These are phyloP conservation scores for Gracilaria gracilis DNA, from an alignment of 23 red algal genomes.

Conservation along the genomic window DNA sequence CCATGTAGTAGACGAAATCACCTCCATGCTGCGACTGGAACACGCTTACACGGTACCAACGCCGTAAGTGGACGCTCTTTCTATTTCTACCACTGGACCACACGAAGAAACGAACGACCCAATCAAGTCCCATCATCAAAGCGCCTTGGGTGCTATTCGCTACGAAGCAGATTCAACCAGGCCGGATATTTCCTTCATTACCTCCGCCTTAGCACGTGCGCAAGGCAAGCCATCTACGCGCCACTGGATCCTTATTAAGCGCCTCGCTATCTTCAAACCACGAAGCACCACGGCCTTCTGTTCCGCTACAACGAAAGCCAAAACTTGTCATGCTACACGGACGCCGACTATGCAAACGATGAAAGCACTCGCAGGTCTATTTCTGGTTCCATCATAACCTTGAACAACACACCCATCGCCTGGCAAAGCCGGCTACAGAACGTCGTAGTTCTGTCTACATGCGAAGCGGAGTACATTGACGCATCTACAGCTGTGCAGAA, in stretches of 20 bases:
- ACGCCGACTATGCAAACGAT: conserved; percentile 24
- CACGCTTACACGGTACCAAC: too few species aligned
- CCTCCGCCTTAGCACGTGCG: not conserved
- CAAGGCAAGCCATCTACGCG: not conserved
- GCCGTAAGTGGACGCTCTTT: not conserved
- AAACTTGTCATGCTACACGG: conserved; percentile 1
- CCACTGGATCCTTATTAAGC: not conserved
- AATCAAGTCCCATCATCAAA: conserved; percentile 54
- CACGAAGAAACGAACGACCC: not conserved
- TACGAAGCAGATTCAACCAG: conserved; percentile 21
- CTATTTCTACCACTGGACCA: not conserved
- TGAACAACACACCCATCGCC: conserved; percentile 18
- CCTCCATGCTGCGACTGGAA: not conserved
- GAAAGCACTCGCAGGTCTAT: not conserved
- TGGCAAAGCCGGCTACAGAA: conserved; percentile 36
- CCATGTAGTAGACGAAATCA: not conserved
- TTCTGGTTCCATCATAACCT: not conserved
- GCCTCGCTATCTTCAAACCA: conserved; percentile 21
- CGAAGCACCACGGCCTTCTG: not conserved
- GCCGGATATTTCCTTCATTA: not conserved
- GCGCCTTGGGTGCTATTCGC: conserved; percentile 25
- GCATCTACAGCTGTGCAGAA: conserved; percentile 4
- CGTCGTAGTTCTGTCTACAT: conserved; percentile 23
- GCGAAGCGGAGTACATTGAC: conserved; percentile 15
- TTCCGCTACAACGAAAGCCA: not conserved